Base-by-base conservation (phyloP, 768 basidiomycete species). In the Myochromella boudieri region DNA sequence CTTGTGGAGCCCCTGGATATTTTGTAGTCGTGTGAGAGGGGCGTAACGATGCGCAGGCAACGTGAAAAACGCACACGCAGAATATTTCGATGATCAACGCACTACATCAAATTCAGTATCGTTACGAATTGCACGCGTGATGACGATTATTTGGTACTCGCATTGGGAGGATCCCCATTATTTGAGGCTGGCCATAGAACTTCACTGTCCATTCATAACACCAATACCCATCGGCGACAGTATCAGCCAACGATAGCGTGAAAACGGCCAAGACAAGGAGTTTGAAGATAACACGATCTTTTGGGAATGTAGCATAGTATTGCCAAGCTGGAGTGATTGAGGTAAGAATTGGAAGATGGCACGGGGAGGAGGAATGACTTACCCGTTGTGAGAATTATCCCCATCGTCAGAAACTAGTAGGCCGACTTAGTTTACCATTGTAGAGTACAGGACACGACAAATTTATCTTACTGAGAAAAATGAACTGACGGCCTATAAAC, bases 341-440 rank as follows among this genome's bases (percentile, higher is more conserved):
- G 4, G 2, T 8, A 26, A 15, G 4, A 17, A 18, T 22, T 27
- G n/a, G 6, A 2, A 7, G 3, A 44, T 10, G 29, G 4, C 18
- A n/a, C 1, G 12, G 24, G 5, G 3, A 6, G 11, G 26, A 2
- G 33, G 37, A 2, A 4, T 11, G 3, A 18, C 33, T 27, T 24
- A 44, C 43, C 20, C 8, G 25, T 37, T 4, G 43, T 44, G 22
- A 34, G 20, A 18, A 44, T 27, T 1, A 44, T 27, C 4, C 43
- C 43, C 43, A 44, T 44, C 1, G 43, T 36, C 6, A 44, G 22
- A 20, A 44, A 44, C 43, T 44, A n/a, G n/a, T n/a, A n/a, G n/a
- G n/a, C n/a, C n/a, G n/a, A n/a, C n/a, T n/a, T n/a, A n/a, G n/a
- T n/a, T n/a, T n/a, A n/a, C n/a, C n/a, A n/a, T n/a, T n/a, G n/a